These are phyloP conservation scores for Aspergillus aculeatus DNA, from an alignment of 2,329 filamentous ascomycete species.

Conservation along the genomic window DNA sequence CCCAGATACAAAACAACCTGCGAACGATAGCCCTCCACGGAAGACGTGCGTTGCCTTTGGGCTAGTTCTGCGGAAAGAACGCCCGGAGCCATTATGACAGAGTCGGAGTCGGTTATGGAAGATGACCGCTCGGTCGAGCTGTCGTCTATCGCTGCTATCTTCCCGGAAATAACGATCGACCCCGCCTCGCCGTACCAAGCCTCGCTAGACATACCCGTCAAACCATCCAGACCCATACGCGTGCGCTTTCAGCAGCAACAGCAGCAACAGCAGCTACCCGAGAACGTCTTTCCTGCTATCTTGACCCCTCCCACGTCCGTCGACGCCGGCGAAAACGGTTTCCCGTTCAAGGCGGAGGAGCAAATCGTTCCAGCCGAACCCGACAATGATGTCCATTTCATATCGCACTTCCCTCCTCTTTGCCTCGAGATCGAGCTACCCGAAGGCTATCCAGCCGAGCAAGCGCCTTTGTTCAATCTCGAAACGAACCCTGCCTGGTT, in stretches of 20 bases:
- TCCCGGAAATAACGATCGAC: conserved; percentile 57
- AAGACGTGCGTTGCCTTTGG: background rate
- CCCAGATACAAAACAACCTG: background rate
- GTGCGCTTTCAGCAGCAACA: conserved; percentile 43
- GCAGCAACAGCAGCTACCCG: conserved; percentile 30
- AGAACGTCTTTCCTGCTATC: conserved; percentile 34
- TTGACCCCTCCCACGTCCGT: conserved; percentile 45
- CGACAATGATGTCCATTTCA: conserved; percentile 42
- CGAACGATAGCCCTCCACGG: background rate
- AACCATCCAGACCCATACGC: conserved; percentile 53
- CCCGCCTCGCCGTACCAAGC: conserved; percentile 48
- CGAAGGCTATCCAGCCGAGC: conserved; percentile 54
- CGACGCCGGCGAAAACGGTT: conserved; percentile 26
- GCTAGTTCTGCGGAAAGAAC: background rate
- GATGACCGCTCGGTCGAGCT: conserved; percentile 63
- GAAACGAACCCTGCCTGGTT: conserved; percentile 55
- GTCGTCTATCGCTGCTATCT: conserved; percentile 60
- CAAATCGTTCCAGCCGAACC: conserved; percentile 13
- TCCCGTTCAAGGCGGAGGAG: conserved; percentile 21
- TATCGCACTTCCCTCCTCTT: conserved; percentile 59
- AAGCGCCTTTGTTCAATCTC: conserved; percentile 52
- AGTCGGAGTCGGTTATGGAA: conserved; percentile 35
- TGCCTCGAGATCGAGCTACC: conserved; percentile 54
- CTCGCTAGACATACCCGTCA: conserved; percentile 56
- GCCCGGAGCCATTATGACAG: conserved; percentile 33